Base-by-base conservation (phyloP, 495 filamentous ascomycete genomes). In the Clavariopsis aquatica region DNA sequence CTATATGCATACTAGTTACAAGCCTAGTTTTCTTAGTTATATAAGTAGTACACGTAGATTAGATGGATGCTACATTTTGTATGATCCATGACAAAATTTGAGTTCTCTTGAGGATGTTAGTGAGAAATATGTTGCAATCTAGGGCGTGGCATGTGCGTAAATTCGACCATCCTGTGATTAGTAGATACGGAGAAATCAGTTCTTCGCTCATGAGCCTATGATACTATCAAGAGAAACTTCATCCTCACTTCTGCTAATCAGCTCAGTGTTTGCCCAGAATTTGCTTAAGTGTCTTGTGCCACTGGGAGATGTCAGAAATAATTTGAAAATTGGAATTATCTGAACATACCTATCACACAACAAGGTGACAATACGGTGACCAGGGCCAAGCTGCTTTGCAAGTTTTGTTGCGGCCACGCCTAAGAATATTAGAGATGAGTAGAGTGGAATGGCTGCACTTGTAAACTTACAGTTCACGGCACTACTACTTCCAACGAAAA, bases 401-500 rank as follows among this genome's bases (percentile, higher is more conserved):
- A 87, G 86, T 61, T 87, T 84, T 12, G 92, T 89, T 2, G 94
- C 91, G 5, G 92, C 94, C 58, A 97, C 89, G 71, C 85, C 85
- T 87, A 38, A 13, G 29, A 27, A 26, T 34, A 52, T 72, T 49
- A 66, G 36, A 7, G 29, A 24, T 51, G 43, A 53, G 43, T 49
- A 29, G n/a, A 38, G 13, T 54, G 7, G 41, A 28, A 13, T 22
- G 12, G 8, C 41, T 15, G 38, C 15, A n/a, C 13, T 10, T 26
- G 24, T 38, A 38, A 22, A 80, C 84, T 77, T 71, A 86, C 92
- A 97, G 72, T 99, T 99, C 17, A 98, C 93, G 19, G 93, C 90
- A 74, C 88, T 96, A 72, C 91, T 96, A 69, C 92, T 96, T 9
- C 94, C 94, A 31, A 91, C 81, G 71, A 99, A 99, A 36, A 99